phyloP scores from a whole-genome alignment of 1,284 basidiomycete genomes.

The Fistulina hepatica region DNA sequence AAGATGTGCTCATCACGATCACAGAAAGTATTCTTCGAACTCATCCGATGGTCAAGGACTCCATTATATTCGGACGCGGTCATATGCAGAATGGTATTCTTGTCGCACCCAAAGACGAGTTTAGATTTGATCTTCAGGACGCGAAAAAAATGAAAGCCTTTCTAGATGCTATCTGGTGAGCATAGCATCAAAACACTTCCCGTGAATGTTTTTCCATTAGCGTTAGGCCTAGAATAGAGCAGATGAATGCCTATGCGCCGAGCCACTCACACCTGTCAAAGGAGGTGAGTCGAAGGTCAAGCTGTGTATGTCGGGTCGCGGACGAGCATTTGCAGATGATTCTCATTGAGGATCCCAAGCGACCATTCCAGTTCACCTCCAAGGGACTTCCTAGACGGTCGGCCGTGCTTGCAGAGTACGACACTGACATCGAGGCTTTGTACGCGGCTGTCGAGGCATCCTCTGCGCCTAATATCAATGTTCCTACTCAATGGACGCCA shows the following conservation, averaged over 20 bases:
- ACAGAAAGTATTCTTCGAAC: conserved; percentile 28
- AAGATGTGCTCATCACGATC: too few relatives aligned
- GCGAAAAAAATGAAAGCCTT: conserved; percentile 19
- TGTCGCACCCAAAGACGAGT: conserved; percentile 23
- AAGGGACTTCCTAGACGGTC: conserved; percentile 6
- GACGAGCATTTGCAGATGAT: too few relatives aligned
- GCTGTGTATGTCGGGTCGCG: background rate
- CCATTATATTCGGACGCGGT: conserved; percentile 28
- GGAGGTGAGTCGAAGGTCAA: conserved; percentile 18
- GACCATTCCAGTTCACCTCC: conserved; percentile 6
- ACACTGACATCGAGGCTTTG: conserved; percentile 4
- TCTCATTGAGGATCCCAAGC: conserved; percentile 2
- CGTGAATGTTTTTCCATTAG: background rate
- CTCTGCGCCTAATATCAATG: too few relatives aligned
- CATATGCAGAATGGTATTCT: conserved; percentile 30
- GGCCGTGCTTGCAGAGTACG: conserved; percentile 7
- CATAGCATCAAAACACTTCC: conserved; percentile 6
- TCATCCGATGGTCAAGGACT: conserved; percentile 24
- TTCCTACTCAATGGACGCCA: too few relatives aligned
- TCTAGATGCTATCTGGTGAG: conserved; percentile 21
- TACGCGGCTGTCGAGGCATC: too few relatives aligned
- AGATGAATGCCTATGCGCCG: conserved; percentile 29
- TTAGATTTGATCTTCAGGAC: conserved; percentile 22
- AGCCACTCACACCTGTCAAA: conserved; percentile 31
- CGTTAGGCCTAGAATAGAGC: conserved; percentile 26